Conservation (phyloP, 2,329 filamentous ascomycete species). For the Xylaria hypoxylon region DNA sequence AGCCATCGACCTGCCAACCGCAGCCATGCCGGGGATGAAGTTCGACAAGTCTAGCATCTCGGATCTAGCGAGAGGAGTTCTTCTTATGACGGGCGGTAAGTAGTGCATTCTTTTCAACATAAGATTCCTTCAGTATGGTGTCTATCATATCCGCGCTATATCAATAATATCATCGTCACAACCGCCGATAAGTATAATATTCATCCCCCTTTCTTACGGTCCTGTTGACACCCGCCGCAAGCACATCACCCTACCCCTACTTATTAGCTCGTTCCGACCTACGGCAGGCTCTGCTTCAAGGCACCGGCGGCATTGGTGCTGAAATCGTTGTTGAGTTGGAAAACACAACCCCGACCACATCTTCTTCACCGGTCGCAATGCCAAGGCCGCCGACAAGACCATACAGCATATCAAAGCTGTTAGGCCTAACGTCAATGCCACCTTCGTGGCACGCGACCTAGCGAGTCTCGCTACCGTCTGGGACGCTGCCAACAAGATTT, state of each 20-base stretch:
- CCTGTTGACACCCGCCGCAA: neutral
- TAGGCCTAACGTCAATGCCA: neutral
- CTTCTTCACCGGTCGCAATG: slow-evolving; percentile 1
- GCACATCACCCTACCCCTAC: neutral
- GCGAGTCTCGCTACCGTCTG: neutral
- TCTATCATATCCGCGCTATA: neutral
- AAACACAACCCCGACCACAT: neutral
- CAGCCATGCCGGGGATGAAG: neutral
- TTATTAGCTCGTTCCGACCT: too few relatives aligned
- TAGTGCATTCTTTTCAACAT: neutral
- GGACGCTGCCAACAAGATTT: neutral
- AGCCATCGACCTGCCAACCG: neutral
- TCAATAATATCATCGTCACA: too few relatives aligned
- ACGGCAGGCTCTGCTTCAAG: neutral
- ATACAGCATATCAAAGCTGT: slow-evolving; percentile 1
- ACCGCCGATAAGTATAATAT: too few relatives aligned
- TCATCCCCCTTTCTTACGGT: too few relatives aligned
- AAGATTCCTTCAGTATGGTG: neutral
- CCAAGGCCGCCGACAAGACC: slow-evolving; percentile 2
- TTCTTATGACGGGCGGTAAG: neutral
- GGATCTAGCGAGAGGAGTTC: neutral
- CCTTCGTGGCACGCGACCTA: neutral
- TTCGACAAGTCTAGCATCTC: neutral
- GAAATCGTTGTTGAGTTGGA: neutral
- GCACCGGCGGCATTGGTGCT: slow-evolving; percentile 3